Base-by-base conservation (phyloP, 2,329 filamentous ascomycete species). In the Xylaria arbuscula region DNA sequence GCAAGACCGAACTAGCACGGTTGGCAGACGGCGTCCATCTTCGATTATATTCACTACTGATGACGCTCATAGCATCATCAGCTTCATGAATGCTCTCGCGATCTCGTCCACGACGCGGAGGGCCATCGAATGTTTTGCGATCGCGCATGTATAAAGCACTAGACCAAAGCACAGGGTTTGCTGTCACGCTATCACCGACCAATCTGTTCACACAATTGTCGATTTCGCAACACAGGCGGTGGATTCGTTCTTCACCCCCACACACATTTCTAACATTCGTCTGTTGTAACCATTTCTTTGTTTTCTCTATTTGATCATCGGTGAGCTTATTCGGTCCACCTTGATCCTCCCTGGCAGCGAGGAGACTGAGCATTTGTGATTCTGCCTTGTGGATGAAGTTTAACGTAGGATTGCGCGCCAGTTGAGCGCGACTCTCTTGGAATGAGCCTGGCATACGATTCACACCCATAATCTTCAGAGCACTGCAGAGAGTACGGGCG, bases 291-390 rank as follows among this genome's bases (percentile, higher is more conserved):
- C 95, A 99, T 64, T 89, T 88, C 22, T 87, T 83, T 0, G 94
- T 97, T 72, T 94, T 90, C 60, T 97, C 93, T 0, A 94, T 91
- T 78, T 98, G 96, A 64, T 97, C 93, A 77, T 98, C 95, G n/a
- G 93, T 94, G 13, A 99, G 86, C 79, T 99, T 99, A 79, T 97
- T 97, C 0, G 93, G 93, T 0, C 96, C 95, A 13, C 94, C 95
- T 73, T 97, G 93, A 62, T 93, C 93, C 65, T 92, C 90, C 0
- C 88, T 85, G 5, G 94, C 94, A 36, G 94, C 93, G 77, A 98
- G 87, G 13, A 97, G 87, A 69, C 97, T 94, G 78, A 98, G 89
- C 53, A 96, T 89, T 77, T 97, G 93, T 7, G 91, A 90, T 79
- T 97, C 93, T 0, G 92, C 91, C 74, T 92, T 92, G 72, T 94